These are phyloP conservation scores for Fusarium tjaetaba DNA, from an alignment of 2,329 filamentous ascomycete genomes.

Conservation along the genomic window DNA sequence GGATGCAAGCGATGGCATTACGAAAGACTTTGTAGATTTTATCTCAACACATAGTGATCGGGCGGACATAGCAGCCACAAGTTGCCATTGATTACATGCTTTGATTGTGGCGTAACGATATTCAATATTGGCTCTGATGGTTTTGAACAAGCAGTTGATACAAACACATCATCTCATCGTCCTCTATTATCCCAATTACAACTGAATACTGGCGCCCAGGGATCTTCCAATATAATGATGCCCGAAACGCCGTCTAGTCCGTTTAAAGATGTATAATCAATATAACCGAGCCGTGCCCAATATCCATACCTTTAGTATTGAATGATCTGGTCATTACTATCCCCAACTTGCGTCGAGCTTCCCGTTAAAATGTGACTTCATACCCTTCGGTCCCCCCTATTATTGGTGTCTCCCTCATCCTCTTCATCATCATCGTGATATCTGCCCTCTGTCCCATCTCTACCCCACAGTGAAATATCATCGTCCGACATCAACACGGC, in stretches of 20 bases:
- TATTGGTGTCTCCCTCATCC: conserved; percentile 34
- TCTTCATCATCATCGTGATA: conserved; percentile 48
- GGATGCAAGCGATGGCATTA: conserved; percentile 31
- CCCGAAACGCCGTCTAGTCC: conserved; percentile 40
- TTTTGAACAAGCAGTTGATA: background rate
- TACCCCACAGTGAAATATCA: conserved; percentile 68
- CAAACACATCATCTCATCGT: background rate
- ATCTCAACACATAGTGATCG: background rate
- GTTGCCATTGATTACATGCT: conserved; percentile 8
- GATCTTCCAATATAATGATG: background rate
- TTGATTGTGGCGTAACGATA: conserved; percentile 29
- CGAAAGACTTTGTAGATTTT: background rate
- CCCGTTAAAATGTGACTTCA: background rate
- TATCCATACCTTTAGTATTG: background rate
- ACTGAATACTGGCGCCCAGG: background rate
- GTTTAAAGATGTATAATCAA: background rate
- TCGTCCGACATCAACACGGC: conserved; percentile 68
- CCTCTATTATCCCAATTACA: conserved; percentile 6
- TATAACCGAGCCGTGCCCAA: background rate
- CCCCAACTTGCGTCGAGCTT: conserved; percentile 3
- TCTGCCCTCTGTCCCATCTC: conserved; percentile 49
- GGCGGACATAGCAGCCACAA: conserved; percentile 8
- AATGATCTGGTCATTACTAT: conserved; percentile 1
- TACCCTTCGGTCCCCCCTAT: conserved; percentile 16
- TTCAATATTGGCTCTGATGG: conserved; percentile 31